Conservation (phyloP, 108 stramenopile species). For the Schizochytrium sp. region DNA sequence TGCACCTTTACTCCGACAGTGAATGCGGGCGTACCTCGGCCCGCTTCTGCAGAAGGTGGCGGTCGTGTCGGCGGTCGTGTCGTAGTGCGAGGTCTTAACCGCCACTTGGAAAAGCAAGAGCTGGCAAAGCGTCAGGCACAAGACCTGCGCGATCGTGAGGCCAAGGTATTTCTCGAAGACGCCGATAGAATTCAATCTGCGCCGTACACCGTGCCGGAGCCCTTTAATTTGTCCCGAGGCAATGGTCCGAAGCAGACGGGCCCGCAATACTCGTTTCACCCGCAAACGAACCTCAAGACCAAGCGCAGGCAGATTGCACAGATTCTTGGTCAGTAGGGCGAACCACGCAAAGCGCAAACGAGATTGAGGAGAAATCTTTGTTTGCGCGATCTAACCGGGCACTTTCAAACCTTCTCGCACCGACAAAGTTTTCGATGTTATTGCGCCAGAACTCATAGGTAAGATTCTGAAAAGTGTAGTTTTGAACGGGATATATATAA, state of each 20-base stretch:
- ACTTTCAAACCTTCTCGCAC: too few relatives aligned
- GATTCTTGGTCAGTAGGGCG: background rate
- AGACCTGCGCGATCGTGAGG: background rate
- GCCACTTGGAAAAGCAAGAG: background rate
- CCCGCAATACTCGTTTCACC: background rate
- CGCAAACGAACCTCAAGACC: background rate
- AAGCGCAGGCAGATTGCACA: background rate
- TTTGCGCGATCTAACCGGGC: too few relatives aligned
- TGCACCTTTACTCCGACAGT: background rate
- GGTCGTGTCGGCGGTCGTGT: background rate
- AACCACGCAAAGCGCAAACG: too few relatives aligned
- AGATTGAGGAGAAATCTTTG: too few relatives aligned
- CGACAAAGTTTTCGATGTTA: too few relatives aligned
- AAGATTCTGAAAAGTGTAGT: too few relatives aligned
- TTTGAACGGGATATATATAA: too few relatives aligned
- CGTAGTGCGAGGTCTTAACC: background rate
- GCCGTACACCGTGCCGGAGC: conserved; percentile 5
- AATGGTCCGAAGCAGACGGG: background rate
- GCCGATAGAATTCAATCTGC: background rate
- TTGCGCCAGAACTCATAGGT: too few relatives aligned
- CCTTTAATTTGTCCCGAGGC: background rate
- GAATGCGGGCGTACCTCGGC: background rate
- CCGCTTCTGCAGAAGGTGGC: background rate
- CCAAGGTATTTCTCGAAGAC: background rate
- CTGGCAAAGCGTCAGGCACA: background rate